Conservation (phyloP, 2,329 filamentous ascomycete genomes). For the Pyrenophora tritici-repentis region DNA sequence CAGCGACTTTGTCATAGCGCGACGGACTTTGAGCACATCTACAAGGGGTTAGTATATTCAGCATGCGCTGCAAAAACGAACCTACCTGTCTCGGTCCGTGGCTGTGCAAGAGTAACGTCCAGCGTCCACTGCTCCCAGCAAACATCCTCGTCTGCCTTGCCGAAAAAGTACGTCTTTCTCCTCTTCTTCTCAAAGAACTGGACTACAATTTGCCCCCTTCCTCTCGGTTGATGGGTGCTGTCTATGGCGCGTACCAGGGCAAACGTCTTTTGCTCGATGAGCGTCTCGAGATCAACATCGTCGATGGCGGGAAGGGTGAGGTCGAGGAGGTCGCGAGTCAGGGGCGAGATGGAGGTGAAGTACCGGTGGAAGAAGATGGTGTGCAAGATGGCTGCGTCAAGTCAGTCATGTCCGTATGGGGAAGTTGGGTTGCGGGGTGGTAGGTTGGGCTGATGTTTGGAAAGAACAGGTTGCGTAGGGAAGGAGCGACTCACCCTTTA, state of each 20-base stretch:
- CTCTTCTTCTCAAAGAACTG: constrained; percentile 95
- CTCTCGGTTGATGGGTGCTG: constrained; percentile 59
- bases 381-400: constrained; percentile 76
- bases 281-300: constrained; percentile 86
- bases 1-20: constrained; percentile 88
- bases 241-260: constrained; percentile 78
- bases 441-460: constrained; percentile 4
- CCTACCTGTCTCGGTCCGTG: constrained; percentile 84
- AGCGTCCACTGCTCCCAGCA: constrained; percentile 98
- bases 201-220: constrained; percentile 78
- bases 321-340: constrained; percentile 86
- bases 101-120: constrained; percentile 89
- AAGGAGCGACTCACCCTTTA: constrained; percentile 71
- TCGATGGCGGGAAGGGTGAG: constrained; percentile 87
- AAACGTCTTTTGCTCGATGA: constrained; percentile 86
- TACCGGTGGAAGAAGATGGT: constrained; percentile 99
- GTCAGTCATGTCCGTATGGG: constrained; percentile 12
- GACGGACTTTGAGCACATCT: constrained; percentile 88
- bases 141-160: constrained; percentile 84
- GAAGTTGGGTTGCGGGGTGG: constrained; percentile 11
- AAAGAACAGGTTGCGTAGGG: constrained; percentile 4
- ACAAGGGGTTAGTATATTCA: constrained; percentile 11
- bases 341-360: constrained; percentile 83
- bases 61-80: not conserved
- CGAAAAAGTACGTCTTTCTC: constrained; percentile 73